Base-by-base conservation (phyloP, 2,329 filamentous ascomycete genomes). In the Cladosporium phlei region DNA sequence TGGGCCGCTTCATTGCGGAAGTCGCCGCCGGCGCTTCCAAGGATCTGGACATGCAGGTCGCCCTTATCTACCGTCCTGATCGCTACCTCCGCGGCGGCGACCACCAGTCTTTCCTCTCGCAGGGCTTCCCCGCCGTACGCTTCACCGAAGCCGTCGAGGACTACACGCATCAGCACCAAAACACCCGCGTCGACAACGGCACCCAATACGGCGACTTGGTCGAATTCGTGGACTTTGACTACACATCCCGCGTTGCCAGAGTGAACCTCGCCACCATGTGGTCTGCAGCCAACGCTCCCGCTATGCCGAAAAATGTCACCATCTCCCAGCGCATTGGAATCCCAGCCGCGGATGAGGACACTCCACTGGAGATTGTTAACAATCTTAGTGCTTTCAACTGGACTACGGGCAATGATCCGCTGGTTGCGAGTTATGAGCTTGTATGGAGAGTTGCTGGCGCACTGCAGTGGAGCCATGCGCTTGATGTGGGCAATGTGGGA, bases 131-230 rank as follows among this genome's bases (percentile, higher is more conserved):
- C 3, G 75, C 74, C 0, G 69, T 74, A 11, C 69, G 78, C 2
- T 79, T 77, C 66, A 79, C 76, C 0, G 78, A 81, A 62, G 75
- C 77, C 0, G 69, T 74, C 45, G 78, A 81, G 62, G 67, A 80
- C 56, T 80, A 73, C 57, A 66, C 62, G 3, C 78, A 80, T 56
- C 77, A 80, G 61, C 77, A 80, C 53, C 77, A 80, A 60, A 69
- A 80, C 49, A 54, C 74, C 1, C 67, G 75, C 1, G 66, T 74
- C 10, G 65, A 70, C 38, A 69, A 74, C 38, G 75, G 73, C 1
- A 71, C 67, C 19, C 71, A 76, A 47, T 80, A 76, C 52, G 78
- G 77, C 20, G 78, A 81, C 46, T 54, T 79, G 4, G 61, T 71
- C 6, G 71, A 79, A 47, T 80, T 78, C 52, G 72, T 76, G n/a